phyloP scores from a whole-genome alignment of 78 protist genomes.

The Tieghemostelium lacteum region DNA sequence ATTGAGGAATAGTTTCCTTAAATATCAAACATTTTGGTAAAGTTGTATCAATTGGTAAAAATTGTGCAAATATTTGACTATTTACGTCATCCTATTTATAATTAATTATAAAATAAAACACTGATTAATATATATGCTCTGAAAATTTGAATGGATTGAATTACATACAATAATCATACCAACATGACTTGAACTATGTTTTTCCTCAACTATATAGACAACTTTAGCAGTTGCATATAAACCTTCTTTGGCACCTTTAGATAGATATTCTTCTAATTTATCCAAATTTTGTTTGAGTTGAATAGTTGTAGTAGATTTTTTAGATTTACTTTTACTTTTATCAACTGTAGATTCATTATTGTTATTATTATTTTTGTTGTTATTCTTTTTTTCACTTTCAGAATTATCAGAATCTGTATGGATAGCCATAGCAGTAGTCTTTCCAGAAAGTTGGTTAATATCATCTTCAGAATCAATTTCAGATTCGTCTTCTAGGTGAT shows the following conservation, averaged over 20 bases:
- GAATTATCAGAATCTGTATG: neutral
- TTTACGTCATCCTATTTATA: slow-evolving; percentile 7
- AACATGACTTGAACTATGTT: slow-evolving; percentile 58
- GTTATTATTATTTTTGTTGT: neutral
- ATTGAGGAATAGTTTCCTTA: slow-evolving; percentile 67
- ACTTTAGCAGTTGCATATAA: slow-evolving; percentile 43
- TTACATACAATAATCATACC: slow-evolving; percentile 52
- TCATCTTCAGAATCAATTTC: slow-evolving; percentile 6
- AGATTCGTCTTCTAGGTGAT: neutral
- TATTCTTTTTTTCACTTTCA: slow-evolving; percentile 1
- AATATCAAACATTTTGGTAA: slow-evolving; percentile 76
- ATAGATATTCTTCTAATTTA: neutral
- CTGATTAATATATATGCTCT: neutral
- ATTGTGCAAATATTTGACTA: slow-evolving; percentile 40
- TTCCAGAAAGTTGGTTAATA: no score
- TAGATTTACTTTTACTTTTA: neutral
- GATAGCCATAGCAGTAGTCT: no score
- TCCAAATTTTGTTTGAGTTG: slow-evolving; percentile 6
- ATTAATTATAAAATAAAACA: neutral
- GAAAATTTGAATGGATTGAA: neutral
- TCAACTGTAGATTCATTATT: neutral
- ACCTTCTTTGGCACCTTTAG: slow-evolving; percentile 16
- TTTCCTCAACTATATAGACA: slow-evolving; percentile 52
- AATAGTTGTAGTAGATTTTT: slow-evolving; percentile 12
- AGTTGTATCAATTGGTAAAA: slow-evolving; percentile 57